Base-by-base conservation (phyloP, 2,329 filamentous ascomycete species). In the Akanthomyces muscarius region DNA sequence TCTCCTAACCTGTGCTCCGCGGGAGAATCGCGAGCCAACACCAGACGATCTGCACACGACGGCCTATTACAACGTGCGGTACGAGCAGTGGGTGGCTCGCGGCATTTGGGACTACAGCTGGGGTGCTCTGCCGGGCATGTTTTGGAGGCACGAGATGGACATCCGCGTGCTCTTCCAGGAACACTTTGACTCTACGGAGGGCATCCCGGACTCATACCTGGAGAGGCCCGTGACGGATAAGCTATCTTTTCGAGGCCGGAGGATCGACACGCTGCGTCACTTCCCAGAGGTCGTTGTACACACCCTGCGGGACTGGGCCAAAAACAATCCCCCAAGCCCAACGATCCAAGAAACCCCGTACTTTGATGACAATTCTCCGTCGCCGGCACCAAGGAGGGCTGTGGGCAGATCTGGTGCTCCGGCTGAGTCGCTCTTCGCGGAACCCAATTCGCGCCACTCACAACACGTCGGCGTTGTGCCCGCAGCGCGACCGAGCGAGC, bases 121-220 rank as follows among this genome's bases (percentile, higher is more conserved):
- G 56, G 56, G 28, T 8, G 30, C 30, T 5, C 1, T 59, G 10
- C 56, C 56, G n/a, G 56, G 56, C n/a, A 50, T 59, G 56, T 25
- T n/a, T 1, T 59, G 56, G 56, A 48, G 41, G 21, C 56, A 59
- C 21, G 56, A 59, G 30, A 10, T 5, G 14, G 23, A 47, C 10
- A 14, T 36, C 4, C 23, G 41, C 2, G 38, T 14, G 6, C 5
- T 28, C 7, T 18, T 21, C 13, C 18, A 18, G 13, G 44, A 38
- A 13, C n/a, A 16, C 5, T n/a, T 33, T 14, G 25, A 18, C 55
- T n/a, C n/a, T 8, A 5, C 42, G 2, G 38, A 25, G 5, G 14
- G 21, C 23, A 30, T 44, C 11, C 33, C 23, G 52, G 10, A 16
- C 6, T 1, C 13, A 2, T 5, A 18, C 5, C 33, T 54, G 13